Conservation (phyloP, 371 early-diverging fungal species). For the Zopfochytrium polystomum region DNA sequence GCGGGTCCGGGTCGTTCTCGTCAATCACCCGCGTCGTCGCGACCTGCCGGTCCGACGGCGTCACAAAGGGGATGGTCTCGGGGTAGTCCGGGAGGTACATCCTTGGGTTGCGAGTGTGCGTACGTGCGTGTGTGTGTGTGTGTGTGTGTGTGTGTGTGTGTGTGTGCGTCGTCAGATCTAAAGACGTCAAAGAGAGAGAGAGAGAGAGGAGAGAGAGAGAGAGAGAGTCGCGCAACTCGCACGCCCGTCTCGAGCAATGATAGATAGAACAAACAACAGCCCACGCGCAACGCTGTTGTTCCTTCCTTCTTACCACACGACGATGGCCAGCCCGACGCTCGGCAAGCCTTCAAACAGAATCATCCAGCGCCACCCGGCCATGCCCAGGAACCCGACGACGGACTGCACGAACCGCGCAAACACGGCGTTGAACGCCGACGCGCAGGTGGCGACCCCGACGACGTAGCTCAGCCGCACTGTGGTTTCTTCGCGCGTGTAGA, state of each 20-base stretch:
- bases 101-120: too few species aligned
- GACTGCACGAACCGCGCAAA: conserved; percentile 20
- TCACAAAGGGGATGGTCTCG: conserved; percentile 31
- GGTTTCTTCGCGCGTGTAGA: conserved; percentile 36
- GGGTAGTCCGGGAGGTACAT: too few species aligned
- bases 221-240: too few species aligned
- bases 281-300: too few species aligned
- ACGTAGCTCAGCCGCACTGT: conserved; percentile 30
- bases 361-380: conserved; percentile 26
- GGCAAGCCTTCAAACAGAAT: conserved; percentile 18
- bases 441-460: conserved; percentile 28
- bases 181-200: too few species aligned
- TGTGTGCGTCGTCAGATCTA: too few species aligned
- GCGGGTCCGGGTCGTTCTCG: conserved; percentile 20
- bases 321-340: background rate
- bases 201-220: too few species aligned
- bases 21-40: conserved; percentile 33
- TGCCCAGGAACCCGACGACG: conserved; percentile 16
- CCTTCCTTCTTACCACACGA: too few species aligned
- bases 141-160: too few species aligned
- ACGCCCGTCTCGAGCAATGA: too few species aligned
- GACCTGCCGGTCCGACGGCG: conserved; percentile 33
- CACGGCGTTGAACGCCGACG: conserved; percentile 20
- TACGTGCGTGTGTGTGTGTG: too few species aligned
- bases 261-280: too few species aligned